Conservation (phyloP, 257 asterid species). For the Nicotiana sylvestris region DNA sequence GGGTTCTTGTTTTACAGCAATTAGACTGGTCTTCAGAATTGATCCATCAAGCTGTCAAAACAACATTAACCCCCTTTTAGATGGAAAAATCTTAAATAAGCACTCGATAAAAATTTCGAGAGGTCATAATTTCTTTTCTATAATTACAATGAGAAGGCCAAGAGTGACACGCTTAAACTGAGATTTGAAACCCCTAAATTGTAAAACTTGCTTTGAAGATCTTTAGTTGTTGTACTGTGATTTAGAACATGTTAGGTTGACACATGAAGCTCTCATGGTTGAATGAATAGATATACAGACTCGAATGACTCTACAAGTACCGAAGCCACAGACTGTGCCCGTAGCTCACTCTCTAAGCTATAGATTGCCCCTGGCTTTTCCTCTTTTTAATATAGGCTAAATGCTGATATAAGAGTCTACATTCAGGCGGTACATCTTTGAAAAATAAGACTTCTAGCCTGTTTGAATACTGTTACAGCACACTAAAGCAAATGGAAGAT, state of each 20-base stretch:
- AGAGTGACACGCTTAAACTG: neutral
- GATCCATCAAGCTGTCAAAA: conserved; percentile 26
- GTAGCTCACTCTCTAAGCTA: neutral
- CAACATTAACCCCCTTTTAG: neutral
- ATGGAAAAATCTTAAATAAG: neutral
- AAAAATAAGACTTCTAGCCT: neutral
- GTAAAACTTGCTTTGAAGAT: neutral
- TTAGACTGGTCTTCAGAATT: conserved; percentile 19
- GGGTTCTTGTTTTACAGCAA: conserved; percentile 8
- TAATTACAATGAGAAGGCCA: neutral
- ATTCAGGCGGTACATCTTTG: neutral
- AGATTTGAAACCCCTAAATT: neutral
- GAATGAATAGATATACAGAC: neutral
- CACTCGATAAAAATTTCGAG: neutral
- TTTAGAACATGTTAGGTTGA: neutral
- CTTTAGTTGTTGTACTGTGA: conserved; percentile 3
- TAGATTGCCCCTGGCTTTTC: neutral
- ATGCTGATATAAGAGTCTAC: neutral
- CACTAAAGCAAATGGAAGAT: conserved; percentile 6
- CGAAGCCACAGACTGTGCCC: neutral
- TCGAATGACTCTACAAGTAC: neutral
- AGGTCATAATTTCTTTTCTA: neutral
- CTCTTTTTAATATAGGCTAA: neutral
- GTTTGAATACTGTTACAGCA: neutral
- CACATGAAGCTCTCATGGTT: neutral